Evolutionary conservation across 805 yeast genomes (phyloP).

Genomic region (Lachancea fermentati): DNA sequence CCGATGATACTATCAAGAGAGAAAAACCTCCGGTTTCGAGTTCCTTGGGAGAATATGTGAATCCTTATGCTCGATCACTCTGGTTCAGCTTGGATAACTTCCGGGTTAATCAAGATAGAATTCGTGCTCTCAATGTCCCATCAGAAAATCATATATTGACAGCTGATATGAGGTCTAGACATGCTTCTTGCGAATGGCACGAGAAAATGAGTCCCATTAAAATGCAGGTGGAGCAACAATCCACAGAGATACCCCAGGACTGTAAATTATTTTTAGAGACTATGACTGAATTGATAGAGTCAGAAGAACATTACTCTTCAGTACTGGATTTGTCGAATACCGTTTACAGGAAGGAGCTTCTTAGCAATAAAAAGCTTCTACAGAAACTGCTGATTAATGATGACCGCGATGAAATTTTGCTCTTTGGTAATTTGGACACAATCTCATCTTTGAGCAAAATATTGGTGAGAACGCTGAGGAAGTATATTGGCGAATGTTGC

Average conservation of each 20-base stretch:
- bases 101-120: background rate
- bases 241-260: background rate
- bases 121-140: background rate
- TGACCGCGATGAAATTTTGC: conserved; percentile 32
- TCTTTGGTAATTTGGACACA: conserved; percentile 42
- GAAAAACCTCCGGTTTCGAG: background rate
- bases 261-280: background rate
- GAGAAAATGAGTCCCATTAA: background rate
- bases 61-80: conserved; percentile 41
- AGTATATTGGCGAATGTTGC: conserved; percentile 1
- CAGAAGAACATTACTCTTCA: conserved; percentile 33
- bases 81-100: conserved; percentile 25
- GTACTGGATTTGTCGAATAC: conserved; percentile 28
- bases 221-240: background rate
- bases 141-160: background rate
- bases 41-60: conserved; percentile 12
- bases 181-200: too few species aligned
- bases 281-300: conserved; percentile 24
- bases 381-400: conserved; percentile 26
- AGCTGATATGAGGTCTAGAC: too few species aligned
- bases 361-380: conserved; percentile 26
- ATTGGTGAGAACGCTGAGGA: conserved; percentile 20
- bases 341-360: conserved; percentile 32
- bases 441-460: conserved; percentile 35
- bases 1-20: background rate